Evolutionary conservation across 139 green algal genomes (phyloP).

Genomic region (Diplosphaera chodatii): DNA sequence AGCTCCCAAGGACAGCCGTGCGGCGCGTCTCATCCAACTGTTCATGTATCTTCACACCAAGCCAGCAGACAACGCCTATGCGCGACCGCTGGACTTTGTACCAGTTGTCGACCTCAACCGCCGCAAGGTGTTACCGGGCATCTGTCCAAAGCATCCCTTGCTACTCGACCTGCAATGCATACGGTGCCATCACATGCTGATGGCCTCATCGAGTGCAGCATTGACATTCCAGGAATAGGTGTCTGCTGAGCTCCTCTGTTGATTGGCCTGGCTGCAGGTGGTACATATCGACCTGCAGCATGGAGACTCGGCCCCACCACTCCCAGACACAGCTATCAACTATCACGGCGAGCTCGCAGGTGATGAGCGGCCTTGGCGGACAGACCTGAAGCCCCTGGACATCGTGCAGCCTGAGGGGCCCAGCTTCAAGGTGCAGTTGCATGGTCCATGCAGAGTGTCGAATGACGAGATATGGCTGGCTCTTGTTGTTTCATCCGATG

Average conservation of each 20-base stretch:
- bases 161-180: too few species aligned
- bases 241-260: too few species aligned
- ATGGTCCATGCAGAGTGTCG: too few species aligned
- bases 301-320: neutral
- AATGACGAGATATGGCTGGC: too few species aligned
- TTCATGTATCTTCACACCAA: slow-evolving; percentile 48
- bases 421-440: slow-evolving; percentile 53
- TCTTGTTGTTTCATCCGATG: too few species aligned
- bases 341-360: slow-evolving; percentile 10
- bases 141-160: too few species aligned
- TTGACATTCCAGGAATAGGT: too few species aligned
- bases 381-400: slow-evolving; percentile 65
- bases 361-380: slow-evolving; percentile 19
- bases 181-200: too few species aligned
- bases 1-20: slow-evolving; percentile 3
- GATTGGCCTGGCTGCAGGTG: slow-evolving; percentile 5
- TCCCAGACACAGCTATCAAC: neutral
- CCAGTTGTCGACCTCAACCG: slow-evolving; percentile 42
- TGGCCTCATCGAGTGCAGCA: too few species aligned
- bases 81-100: slow-evolving; percentile 44
- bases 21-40: slow-evolving; percentile 38
- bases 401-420: slow-evolving; percentile 69
- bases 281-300: slow-evolving; percentile 1
- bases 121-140: slow-evolving; percentile 15
- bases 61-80: slow-evolving; percentile 53